Evolutionary conservation across 1,284 basidiomycete species (phyloP).

Genomic region (Schizopora paradoxa): DNA sequence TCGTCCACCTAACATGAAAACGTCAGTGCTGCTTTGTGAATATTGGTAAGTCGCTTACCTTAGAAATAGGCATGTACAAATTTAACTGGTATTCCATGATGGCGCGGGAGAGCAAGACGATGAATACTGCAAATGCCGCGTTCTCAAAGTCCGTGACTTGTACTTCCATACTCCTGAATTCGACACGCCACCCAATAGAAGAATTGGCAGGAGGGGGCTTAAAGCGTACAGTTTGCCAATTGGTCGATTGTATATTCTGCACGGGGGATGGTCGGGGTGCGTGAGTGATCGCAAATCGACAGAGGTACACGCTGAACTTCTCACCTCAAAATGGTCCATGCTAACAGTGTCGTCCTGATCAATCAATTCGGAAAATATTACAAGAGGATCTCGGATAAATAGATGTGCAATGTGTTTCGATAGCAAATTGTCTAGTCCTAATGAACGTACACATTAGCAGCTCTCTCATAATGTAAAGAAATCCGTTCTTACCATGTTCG

Average conservation of each 20-base stretch:
- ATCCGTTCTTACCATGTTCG: constrained; percentile 54
- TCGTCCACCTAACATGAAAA: constrained; percentile 74
- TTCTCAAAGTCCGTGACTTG: constrained; percentile 99
- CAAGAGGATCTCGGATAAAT: constrained; percentile 96
- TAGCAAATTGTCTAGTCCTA: constrained; percentile 84
- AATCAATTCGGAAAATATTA: constrained; percentile 92
- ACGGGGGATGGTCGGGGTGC: constrained; percentile 3
- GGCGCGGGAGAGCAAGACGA: constrained; percentile 90
- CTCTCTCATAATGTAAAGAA: background rate
- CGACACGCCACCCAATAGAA: constrained; percentile 95
- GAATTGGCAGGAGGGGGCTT: constrained; percentile 95
- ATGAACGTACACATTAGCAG: background rate
- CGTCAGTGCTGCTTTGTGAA: constrained; percentile 10
- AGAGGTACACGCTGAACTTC: constrained; percentile 14
- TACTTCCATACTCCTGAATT: constrained; percentile 98
- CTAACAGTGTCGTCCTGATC: constrained; percentile 85
- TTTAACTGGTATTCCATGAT: constrained; percentile 91
- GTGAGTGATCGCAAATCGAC: background rate
- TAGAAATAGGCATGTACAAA: constrained; percentile 95
- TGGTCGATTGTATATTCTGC: constrained; percentile 97
- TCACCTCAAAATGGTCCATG: constrained; percentile 96
- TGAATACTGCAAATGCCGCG: constrained; percentile 92
- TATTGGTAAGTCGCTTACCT: constrained; percentile 47
- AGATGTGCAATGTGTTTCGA: constrained; percentile 93
- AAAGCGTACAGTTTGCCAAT: constrained; percentile 99